Conservation (phyloP, 495 filamentous ascomycete genomes). For the Cairneyella variabilis region DNA sequence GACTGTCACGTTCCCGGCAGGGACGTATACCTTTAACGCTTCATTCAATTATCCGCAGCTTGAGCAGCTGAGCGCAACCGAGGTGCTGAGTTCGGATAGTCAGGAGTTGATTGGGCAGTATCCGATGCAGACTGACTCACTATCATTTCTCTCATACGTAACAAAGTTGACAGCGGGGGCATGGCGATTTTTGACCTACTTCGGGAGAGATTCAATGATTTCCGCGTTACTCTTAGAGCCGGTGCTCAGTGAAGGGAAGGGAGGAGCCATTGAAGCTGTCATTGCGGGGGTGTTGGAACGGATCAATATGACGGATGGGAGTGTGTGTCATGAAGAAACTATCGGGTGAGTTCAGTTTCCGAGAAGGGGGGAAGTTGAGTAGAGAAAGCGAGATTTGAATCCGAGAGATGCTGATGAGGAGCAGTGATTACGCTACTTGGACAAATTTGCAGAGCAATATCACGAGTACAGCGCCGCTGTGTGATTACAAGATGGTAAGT, state of each 20-base stretch:
- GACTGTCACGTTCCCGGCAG: conserved; percentile 42
- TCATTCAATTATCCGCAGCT: conserved; percentile 60
- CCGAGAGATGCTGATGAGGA: background rate
- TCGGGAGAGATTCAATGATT: conserved; percentile 63
- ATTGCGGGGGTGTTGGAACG: conserved; percentile 57
- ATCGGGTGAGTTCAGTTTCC: conserved; percentile 52
- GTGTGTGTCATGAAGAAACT: conserved; percentile 60
- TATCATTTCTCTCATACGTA: conserved; percentile 60
- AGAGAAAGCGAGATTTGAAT: background rate
- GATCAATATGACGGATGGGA: conserved; percentile 54
- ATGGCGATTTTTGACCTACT: conserved; percentile 67
- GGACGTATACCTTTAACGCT: conserved; percentile 55
- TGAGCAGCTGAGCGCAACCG: conserved; percentile 40
- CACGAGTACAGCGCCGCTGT: conserved; percentile 47
- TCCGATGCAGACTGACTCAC: conserved; percentile 44
- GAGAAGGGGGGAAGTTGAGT: too few species aligned
- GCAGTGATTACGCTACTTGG: conserved; percentile 57
- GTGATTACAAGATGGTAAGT: conserved; percentile 56
- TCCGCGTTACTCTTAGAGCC: conserved; percentile 52
- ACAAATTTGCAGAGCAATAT: conserved; percentile 50
- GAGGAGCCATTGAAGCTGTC: conserved; percentile 56
- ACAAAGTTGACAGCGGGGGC: conserved; percentile 59
- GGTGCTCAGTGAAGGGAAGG: conserved; percentile 52
- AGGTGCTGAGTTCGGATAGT: conserved; percentile 47
- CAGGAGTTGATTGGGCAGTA: conserved; percentile 39